These are phyloP conservation scores for Avena insularis DNA, from an alignment of 176 grass and related monocot genomes.

Conservation along the genomic window DNA sequence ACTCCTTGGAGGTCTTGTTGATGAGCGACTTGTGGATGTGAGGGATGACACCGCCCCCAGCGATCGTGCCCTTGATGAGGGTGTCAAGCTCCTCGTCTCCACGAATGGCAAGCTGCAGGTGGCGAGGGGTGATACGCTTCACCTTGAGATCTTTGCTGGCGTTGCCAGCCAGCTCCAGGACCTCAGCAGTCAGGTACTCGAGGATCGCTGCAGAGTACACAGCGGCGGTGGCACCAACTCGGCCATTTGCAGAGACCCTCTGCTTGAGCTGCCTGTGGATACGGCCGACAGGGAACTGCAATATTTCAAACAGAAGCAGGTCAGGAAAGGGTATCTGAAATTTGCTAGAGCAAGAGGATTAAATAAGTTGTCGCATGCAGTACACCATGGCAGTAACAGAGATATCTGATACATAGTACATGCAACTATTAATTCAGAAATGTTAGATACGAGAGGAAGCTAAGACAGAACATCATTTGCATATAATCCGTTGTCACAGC, in stretches of 20 bases:
- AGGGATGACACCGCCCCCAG: slow-evolving; percentile 45
- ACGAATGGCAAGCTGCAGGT: slow-evolving; percentile 48
- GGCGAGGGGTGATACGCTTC: slow-evolving; percentile 54
- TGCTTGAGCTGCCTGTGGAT: slow-evolving; percentile 54
- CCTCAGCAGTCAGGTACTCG: slow-evolving; percentile 53
- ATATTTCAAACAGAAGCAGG: not conserved
- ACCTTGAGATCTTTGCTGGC: slow-evolving; percentile 59
- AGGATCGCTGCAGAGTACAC: slow-evolving; percentile 52
- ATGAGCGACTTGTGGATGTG: slow-evolving; percentile 62
- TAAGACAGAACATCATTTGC: too few relatives aligned
- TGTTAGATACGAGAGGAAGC: not conserved
- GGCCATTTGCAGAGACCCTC: slow-evolving; percentile 44
- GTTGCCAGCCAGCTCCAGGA: slow-evolving; percentile 48
- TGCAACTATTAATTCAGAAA: not conserved
- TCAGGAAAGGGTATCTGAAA: not conserved
- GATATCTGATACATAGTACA: not conserved
- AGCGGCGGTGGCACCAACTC: slow-evolving; percentile 46
- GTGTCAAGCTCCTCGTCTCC: slow-evolving; percentile 55
- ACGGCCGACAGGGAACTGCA: slow-evolving; percentile 49
- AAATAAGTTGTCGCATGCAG: not conserved
- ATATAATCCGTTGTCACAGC: not conserved
- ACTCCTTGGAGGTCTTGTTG: slow-evolving; percentile 60
- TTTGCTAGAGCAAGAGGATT: not conserved
- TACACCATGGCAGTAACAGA: not conserved
- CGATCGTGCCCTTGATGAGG: slow-evolving; percentile 59